Conservation (phyloP, 495 filamentous ascomycete species). For the Terfezia claveryi region DNA sequence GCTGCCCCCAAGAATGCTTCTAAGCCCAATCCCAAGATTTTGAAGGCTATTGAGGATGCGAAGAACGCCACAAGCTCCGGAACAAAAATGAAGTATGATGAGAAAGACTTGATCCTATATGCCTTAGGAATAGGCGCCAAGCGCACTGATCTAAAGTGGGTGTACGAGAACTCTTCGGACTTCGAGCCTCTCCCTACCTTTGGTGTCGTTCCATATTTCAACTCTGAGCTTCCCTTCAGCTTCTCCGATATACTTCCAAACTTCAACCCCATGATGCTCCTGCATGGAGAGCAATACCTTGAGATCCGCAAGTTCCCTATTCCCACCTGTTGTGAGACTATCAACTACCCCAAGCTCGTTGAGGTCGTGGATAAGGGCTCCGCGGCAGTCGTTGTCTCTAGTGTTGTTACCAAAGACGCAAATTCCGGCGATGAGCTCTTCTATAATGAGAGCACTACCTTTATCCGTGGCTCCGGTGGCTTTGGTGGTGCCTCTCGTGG, state of each 20-base stretch:
- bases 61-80: conserved; percentile 47
- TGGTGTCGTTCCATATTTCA: conserved; percentile 84
- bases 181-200: conserved; percentile 90
- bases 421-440: conserved; percentile 66
- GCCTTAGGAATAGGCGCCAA: conserved; percentile 91
- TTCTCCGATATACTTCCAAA: conserved; percentile 72
- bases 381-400: conserved; percentile 63
- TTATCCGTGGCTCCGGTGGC: conserved; percentile 79
- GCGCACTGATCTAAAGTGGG: conserved; percentile 64
- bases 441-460: conserved; percentile 85
- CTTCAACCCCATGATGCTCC: conserved; percentile 96
- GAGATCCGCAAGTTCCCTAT: conserved; percentile 88
- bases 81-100: conserved; percentile 61
- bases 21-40: conserved; percentile 24
- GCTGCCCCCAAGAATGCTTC: conserved; percentile 5
- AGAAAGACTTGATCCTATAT: conserved; percentile 81
- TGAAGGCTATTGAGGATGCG: conserved; percentile 55
- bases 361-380: conserved; percentile 92
- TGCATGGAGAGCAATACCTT: conserved; percentile 97
- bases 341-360: conserved; percentile 67
- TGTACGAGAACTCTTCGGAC: conserved; percentile 70
- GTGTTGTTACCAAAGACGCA: conserved; percentile 53
- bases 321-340: conserved; percentile 59
- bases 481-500: conserved; percentile 76
- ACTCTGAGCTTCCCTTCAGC: conserved; percentile 57